Evolutionary conservation across 2,329 filamentous ascomycete species (phyloP).

Genomic region (Westerdykella aurantiaca): DNA sequence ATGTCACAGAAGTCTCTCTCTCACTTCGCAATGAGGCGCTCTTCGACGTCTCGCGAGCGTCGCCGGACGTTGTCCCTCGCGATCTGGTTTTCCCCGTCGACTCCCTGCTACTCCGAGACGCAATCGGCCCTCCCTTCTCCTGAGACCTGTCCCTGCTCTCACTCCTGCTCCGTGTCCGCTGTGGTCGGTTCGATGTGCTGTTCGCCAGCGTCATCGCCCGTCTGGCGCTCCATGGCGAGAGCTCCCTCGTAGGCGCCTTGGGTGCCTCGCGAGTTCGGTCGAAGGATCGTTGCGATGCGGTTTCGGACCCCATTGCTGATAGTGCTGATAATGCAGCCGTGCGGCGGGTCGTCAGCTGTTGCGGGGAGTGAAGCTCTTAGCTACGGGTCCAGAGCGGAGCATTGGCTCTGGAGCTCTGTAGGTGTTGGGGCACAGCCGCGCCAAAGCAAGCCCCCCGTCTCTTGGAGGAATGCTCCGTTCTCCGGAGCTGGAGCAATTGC

Average conservation of each 20-base stretch:
- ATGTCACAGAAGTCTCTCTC: neutral
- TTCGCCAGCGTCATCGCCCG: slow-evolving; percentile 19
- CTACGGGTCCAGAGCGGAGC: too few species aligned
- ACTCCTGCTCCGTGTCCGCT: slow-evolving; percentile 6
- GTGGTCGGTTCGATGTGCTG: slow-evolving; percentile 5
- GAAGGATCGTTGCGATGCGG: too few species aligned
- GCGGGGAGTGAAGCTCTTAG: too few species aligned
- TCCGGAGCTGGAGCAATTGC: too few species aligned
- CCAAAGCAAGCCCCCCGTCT: too few species aligned
- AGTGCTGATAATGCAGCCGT: too few species aligned
- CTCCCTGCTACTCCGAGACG: slow-evolving; percentile 6
- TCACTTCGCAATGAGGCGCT: slow-evolving; percentile 4
- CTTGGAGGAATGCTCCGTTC: too few species aligned
- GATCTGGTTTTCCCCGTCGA: slow-evolving; percentile 7
- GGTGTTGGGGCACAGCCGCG: too few species aligned
- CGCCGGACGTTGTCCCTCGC: slow-evolving; percentile 6
- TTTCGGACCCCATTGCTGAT: too few species aligned
- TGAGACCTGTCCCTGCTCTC: slow-evolving; percentile 10
- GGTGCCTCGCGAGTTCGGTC: neutral
- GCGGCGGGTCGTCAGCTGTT: too few species aligned
- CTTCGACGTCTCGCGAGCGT: slow-evolving; percentile 2
- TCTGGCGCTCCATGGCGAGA: slow-evolving; percentile 30
- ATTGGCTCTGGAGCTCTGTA: too few species aligned
- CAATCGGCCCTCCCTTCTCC: slow-evolving; percentile 9
- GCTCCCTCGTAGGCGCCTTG: slow-evolving; percentile 7